Evolutionary conservation across 805 yeast genomes (phyloP), one percentile per base, ranked within the genome.

Genomic region (Candida ulmi): DNA sequence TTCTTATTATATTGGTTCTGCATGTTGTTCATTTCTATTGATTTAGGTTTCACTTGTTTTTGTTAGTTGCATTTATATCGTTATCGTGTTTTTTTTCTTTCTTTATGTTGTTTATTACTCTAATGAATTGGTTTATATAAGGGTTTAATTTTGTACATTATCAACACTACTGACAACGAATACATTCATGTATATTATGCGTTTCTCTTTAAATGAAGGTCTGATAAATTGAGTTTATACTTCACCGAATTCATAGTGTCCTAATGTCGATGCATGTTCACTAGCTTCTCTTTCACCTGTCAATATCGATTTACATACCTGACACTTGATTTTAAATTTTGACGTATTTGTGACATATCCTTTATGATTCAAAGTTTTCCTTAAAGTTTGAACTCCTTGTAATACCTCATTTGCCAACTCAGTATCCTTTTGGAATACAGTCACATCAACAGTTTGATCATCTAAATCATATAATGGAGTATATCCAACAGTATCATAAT

Each of bases 321-420:
- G 65, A 52, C 91, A 84, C 31, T 72, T 61, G 16, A 82, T 69
- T 24, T 72, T 58, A 48, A 81, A 81, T 5, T 64, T 71, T 5
- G 74, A 66, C 0, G 87, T 79, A 54, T 84, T 84, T 12, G 88
- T 83, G 17, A 78, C 70, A 47, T 79, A 78, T 26, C 83, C 78
- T 43, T 60, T 59, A 8, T 62, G 51, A 46, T 77, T 78, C 45
- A 83, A 59, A 23, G 60, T 49, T 5, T 52, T 48, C 16, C 77
- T 69, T 19, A 83, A 56, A 34, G 58, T 51, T 24, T 55, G 42
- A 1, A 72, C 58, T 4, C 70, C 66, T 6, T 54, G 60, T 11
- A 65, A 45, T 5, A 79, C 57, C 15, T 57, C 47, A 4, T 54
- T 46, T 4, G 63, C 69, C 6, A 60, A 44, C 4, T 49, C 52